Base-by-base conservation (phyloP, 169 alveolate species). In the Babesia divergens region DNA sequence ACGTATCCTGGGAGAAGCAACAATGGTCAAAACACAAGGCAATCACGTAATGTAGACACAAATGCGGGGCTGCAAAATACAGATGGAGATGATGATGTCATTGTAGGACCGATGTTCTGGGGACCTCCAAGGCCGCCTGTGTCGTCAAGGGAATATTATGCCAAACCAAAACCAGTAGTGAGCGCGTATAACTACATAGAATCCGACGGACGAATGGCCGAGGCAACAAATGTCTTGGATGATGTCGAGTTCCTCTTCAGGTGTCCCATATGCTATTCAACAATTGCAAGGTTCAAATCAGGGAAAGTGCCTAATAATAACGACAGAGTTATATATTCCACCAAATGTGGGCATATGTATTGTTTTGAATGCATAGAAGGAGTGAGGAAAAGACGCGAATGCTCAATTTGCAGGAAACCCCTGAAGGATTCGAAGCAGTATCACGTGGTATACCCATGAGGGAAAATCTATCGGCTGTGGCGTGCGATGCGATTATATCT, bases 241-340 rank as follows among this genome's bases (percentile, higher is more conserved):
- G 74, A 59, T 32, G 34, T 80, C 13, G 88, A 80, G 40, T 80
- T 69, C 64, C 47, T 80, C 0, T 80, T 80, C 35, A 68, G 70
- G 62, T 80, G 88, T 56, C 88, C 88, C 46, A 80, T 80, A 26
- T 80, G 88, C 37, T 80, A 80, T 35, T 70, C 84, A 5, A 80
- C 88, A 11, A 70, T 80, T 34, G 69, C 83, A 9, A 69, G 88
- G 62, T 65, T 80, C 65, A 71, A 67, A 37, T 69, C 88, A 13
- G 81, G 81, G 38, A 77, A 69, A 64, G 26, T 51, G 53, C 84
- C 84, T 0, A 80, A 47, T 43, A 74, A 70, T 7, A 80, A 59
- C 40, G 83, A 68, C 51, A 62, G 81, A 37, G 67, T 80, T 20
- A 80, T 80, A 52, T 80, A 80, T 44, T 80, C 88, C 22, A 80